Base-by-base conservation (phyloP, 129 eudicot genomes). In the Deinandra increscens region DNA sequence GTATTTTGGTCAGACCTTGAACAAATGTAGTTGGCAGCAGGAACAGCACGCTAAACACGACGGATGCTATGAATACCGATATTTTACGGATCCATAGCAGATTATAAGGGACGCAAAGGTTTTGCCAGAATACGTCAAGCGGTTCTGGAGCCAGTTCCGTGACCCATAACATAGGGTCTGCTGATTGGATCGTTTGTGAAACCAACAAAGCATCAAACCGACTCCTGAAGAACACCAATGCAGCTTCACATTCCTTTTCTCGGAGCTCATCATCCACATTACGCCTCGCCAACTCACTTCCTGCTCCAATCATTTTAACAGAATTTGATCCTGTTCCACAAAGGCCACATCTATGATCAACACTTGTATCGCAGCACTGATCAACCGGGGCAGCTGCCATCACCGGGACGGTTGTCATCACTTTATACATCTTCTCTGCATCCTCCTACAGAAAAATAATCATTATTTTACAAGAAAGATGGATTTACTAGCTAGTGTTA, bases 81-180 rank as follows among this genome's bases (percentile, higher is more conserved):
- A 87, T 81, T 81, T 68, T 88, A 9, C 98, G 96, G 38, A 92
- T 76, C 98, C 98, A 92, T 37, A 89, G 73, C 67, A 82, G 54
- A 72, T 76, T 81, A 69, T 86, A 92, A 44, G 98, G 95, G 45
- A 92, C 84, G 38, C 84, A 80, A 55, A 92, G 82, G 78, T 92
- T 92, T 65, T 80, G 69, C 98, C 98, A 92, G 77, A 68, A 86
- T 19, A 92, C 82, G 46, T 92, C 98, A 2, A 26, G 53, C 64
- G 98, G 98, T 69, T 89, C 96, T 38, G 98, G 96, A 74, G 96
- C 95, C 73, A 73, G 7, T 67, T 89, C 84, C 1, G 95, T 84
- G 72, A 92, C 96, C 98, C 98, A 92, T 59, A 78, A 66, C 98
- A 92, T 92, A 3, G 98, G 95, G 54, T 86, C 87, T 42, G 88